Evolutionary conservation across 2,329 filamentous ascomycete species (phyloP).

Genomic region (Penicillium verrucosum): DNA sequence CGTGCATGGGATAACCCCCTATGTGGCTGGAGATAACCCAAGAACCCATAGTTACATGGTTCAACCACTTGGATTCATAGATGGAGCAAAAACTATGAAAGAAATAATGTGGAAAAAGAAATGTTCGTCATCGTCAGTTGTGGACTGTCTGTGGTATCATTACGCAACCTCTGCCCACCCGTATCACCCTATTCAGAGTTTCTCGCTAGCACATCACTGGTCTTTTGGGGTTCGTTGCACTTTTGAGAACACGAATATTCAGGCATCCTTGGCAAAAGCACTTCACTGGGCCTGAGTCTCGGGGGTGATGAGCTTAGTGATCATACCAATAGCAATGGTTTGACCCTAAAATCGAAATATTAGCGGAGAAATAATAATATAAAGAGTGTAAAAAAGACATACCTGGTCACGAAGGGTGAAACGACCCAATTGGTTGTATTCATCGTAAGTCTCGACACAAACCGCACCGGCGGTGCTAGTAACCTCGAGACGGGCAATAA

Average conservation of each 20-base stretch:
- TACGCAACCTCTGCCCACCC: conserved; percentile 21
- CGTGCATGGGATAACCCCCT: background rate
- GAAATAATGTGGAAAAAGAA: conserved; percentile 14
- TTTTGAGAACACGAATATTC: background rate
- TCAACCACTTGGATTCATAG: conserved; percentile 20
- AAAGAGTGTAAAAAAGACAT: conserved; percentile 30
- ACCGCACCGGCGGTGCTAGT: conserved; percentile 81
- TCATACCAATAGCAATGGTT: conserved; percentile 99
- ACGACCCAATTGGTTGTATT: conserved; percentile 89
- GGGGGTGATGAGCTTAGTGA: conserved; percentile 73
- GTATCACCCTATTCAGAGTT: conserved; percentile 14
- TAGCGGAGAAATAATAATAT: conserved; percentile 12
- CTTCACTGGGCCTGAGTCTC: conserved; percentile 19
- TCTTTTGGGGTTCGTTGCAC: background rate
- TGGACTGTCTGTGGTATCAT: conserved; percentile 25
- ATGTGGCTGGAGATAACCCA: background rate
- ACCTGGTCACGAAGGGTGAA: conserved; percentile 89
- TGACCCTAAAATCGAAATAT: conserved; percentile 63
- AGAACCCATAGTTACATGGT: background rate
- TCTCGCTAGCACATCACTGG: background rate
- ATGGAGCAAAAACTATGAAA: conserved; percentile 25
- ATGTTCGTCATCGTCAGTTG: conserved; percentile 36
- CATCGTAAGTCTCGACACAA: conserved; percentile 91
- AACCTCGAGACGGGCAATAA: conserved; percentile 88
- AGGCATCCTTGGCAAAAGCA: background rate